Evolutionary conservation across 768 basidiomycete species (phyloP).

Genomic region (Boletus edulis): DNA sequence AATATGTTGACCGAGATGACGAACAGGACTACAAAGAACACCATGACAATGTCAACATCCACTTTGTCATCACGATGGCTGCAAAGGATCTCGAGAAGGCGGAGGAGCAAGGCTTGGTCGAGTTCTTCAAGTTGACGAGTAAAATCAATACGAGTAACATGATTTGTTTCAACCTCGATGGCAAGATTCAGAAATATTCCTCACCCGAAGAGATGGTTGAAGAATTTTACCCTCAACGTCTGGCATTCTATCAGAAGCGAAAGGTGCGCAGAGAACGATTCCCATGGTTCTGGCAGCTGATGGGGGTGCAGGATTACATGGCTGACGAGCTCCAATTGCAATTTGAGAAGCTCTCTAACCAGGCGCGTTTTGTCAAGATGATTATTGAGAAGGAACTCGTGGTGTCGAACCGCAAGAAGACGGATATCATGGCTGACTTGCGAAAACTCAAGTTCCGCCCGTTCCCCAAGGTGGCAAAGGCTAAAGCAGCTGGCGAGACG

Average conservation of each 20-base stretch:
- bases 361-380: constrained; percentile 96
- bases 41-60: constrained; percentile 88
- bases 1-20: not conserved
- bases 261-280: constrained; percentile 56
- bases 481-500: constrained; percentile 62
- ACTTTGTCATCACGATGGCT: constrained; percentile 81
- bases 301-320: constrained; percentile 64
- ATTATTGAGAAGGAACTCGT: constrained; percentile 81
- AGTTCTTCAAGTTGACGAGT: constrained; percentile 86
- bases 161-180: constrained; percentile 97
- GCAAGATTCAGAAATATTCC: constrained; percentile 92
- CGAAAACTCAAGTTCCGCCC: constrained; percentile 84
- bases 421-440: constrained; percentile 80
- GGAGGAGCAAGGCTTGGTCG: constrained; percentile 83
- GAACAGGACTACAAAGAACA: constrained; percentile 94
- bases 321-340: constrained; percentile 77
- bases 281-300: not conserved
- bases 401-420: constrained; percentile 87
- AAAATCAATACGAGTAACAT: constrained; percentile 93
- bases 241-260: constrained; percentile 93
- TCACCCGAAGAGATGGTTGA: constrained; percentile 89
- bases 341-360: constrained; percentile 86
- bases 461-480: constrained; percentile 78
- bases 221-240: constrained; percentile 86
- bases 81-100: constrained; percentile 83